These are phyloP conservation scores for Plasmodium yoelii DNA, from an alignment of 169 alveolate genomes.

Conservation along the genomic window DNA sequence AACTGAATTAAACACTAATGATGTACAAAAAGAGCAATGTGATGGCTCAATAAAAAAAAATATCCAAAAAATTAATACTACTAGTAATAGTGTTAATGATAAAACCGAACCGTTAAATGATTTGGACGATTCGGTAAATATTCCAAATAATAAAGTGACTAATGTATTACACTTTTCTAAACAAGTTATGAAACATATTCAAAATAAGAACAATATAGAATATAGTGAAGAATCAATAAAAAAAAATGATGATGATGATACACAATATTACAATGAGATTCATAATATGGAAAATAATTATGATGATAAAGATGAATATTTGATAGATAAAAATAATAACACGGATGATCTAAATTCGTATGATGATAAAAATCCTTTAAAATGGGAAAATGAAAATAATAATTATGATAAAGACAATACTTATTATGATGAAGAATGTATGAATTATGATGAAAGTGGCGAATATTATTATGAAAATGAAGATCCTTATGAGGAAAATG, in stretches of 20 bases:
- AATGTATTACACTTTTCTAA: conserved; percentile 11
- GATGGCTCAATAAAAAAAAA: not conserved
- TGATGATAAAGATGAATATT: not conserved
- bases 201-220: conserved; percentile 13
- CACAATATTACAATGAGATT: not conserved
- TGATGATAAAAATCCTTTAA: not conserved
- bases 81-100: not conserved
- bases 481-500: conserved; percentile 22
- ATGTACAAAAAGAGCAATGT: not conserved
- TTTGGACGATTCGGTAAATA: not conserved
- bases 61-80: not conserved
- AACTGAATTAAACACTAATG: not conserved
- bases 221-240: conserved; percentile 12
- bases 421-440: conserved; percentile 5
- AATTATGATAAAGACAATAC: conserved; percentile 3
- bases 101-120: not conserved
- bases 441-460: conserved; percentile 8
- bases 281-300: not conserved
- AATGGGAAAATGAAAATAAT: not conserved
- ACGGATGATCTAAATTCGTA: too few species aligned
- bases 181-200: conserved; percentile 9
- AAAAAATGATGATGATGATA: conserved; percentile 26
- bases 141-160: not conserved
- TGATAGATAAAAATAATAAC: too few species aligned
- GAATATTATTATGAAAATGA: conserved; percentile 37